These are phyloP conservation scores for Marasmius tenuissimus DNA, from an alignment of 1,284 basidiomycete genomes.

Conservation along the genomic window DNA sequence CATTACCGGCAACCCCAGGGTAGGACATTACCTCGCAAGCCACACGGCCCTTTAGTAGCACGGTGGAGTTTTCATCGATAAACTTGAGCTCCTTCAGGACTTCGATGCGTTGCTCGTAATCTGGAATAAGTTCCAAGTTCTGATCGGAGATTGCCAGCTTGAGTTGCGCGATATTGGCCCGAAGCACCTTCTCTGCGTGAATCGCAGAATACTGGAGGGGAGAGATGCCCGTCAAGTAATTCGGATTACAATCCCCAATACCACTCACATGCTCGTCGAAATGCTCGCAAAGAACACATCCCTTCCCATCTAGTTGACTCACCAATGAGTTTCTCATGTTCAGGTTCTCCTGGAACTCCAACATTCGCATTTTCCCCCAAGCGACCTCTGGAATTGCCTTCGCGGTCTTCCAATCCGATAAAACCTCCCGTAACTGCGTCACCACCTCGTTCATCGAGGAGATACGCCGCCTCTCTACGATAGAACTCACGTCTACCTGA, in stretches of 20 bases:
- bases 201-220: constrained; percentile 67
- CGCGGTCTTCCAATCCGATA: constrained; percentile 54
- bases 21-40: constrained; percentile 81
- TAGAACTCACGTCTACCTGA: constrained; percentile 72
- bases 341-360: constrained; percentile 92
- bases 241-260: neutral
- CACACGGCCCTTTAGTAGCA: constrained; percentile 94
- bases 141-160: constrained; percentile 90
- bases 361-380: constrained; percentile 79
- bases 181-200: constrained; percentile 76
- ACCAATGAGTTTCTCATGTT: constrained; percentile 56
- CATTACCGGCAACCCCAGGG: neutral
- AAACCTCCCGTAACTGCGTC: constrained; percentile 45
- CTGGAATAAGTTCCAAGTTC: constrained; percentile 94
- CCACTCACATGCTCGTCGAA: constrained; percentile 29
- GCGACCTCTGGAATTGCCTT: constrained; percentile 72
- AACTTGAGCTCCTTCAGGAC: constrained; percentile 92
- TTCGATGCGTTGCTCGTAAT: constrained; percentile 92
- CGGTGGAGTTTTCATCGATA: constrained; percentile 92
- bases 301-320: constrained; percentile 40
- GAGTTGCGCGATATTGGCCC: constrained; percentile 71
- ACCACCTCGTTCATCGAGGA: constrained; percentile 59
- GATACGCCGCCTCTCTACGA: constrained; percentile 67
- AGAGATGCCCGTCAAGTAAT: neutral
- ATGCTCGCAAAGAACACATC: constrained; percentile 54